Base-by-base conservation (phyloP, 495 filamentous ascomycete species). In the Thermochaetoides thermophila region DNA sequence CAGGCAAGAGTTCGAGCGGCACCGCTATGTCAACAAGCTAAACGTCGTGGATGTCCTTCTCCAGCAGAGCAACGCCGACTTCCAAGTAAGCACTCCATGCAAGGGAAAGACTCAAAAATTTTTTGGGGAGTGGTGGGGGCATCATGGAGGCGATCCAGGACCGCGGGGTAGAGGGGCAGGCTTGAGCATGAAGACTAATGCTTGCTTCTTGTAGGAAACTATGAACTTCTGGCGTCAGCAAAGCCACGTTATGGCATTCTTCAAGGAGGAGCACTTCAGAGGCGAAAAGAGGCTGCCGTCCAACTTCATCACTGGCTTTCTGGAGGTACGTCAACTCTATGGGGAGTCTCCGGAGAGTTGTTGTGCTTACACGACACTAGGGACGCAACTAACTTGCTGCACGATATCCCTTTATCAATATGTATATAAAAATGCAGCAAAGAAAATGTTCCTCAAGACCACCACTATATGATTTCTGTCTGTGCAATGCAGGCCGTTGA, bases 201-300 rank as follows among this genome's bases (percentile, higher is more conserved):
- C 13, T 14, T 17, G 19, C 5, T 6, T 36, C n/a, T 17, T 10
- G 33, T 40, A 93, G 84, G 89, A 97, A 73, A 96, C 84, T 22
- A 71, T 96, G 64, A 97, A 96, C 61, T 97, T 78, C 72, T 97
- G 91, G 89, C 93, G 93, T 62, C 91, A 96, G 63, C 69, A 87
- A 32, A 79, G 81, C 29, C 89, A 97, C 53, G 73, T 97, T 44
- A 81, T 97, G 69, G 92, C 93, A 51, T 97, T 91, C 61, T 97
- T 95, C 69, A 72, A 84, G 46, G 64, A 74, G 53, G 84, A 93
- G 57, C 85, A 93, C 55, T 66, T 64, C 46, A 54, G 57, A 29
- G 60, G 61, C 10, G 82, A 92, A 42, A 78, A 79, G 37, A 71
- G 69, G 44, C 59, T 93, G 57, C 89, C 89, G 18, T 64, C 69